Evolutionary conservation across 176 grass and related monocot species (phyloP).

Genomic region (Dactylis glomerata): DNA sequence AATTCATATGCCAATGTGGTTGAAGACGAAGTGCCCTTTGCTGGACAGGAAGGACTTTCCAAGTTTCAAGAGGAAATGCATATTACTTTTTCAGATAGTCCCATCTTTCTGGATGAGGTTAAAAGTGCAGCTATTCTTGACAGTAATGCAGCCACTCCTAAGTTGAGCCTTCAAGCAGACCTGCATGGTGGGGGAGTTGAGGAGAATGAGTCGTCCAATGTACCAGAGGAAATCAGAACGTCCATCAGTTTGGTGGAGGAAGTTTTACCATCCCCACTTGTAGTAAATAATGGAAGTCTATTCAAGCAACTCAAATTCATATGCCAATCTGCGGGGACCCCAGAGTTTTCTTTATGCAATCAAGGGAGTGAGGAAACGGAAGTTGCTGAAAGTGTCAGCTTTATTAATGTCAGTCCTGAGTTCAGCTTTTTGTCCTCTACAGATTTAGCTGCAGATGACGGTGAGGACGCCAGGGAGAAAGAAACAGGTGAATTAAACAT

Average conservation of each 20-base stretch:
- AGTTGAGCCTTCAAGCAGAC: neutral
- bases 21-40: neutral
- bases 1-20: neutral
- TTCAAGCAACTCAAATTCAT: neutral
- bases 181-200: neutral
- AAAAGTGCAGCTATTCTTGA: neutral
- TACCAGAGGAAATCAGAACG: neutral
- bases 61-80: constrained; percentile 13
- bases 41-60: neutral
- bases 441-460: neutral
- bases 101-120: constrained; percentile 28
- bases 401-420: neutral
- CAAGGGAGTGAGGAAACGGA: neutral
- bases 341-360: constrained; percentile 4
- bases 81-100: neutral
- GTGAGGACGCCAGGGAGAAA: neutral
- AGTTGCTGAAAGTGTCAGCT: constrained; percentile 12
- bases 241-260: neutral
- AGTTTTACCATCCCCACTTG: neutral
- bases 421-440: neutral
- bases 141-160: neutral
- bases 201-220: neutral
- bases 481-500: neutral
- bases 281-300: neutral
- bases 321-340: neutral